phyloP scores from a whole-genome alignment of 768 basidiomycete genomes.

The Auricularia auricula-judae region DNA sequence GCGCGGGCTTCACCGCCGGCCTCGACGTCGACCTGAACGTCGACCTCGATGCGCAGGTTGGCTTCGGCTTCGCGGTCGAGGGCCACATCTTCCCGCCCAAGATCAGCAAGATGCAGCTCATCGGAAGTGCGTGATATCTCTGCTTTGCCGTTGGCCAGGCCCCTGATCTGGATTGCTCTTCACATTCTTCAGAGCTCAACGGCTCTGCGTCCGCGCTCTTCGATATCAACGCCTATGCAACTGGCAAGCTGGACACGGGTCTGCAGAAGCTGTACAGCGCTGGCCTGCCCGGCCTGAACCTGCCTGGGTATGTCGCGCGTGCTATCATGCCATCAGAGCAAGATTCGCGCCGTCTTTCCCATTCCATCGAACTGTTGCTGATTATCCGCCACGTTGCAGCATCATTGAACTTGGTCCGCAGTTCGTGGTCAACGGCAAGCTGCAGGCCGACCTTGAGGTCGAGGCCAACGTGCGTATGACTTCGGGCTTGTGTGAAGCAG shows the following conservation, averaged over 20 bases:
- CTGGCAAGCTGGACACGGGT: slow-evolving; percentile 33
- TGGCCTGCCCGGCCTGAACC: slow-evolving; percentile 37
- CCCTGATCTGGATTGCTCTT: slow-evolving; percentile 16
- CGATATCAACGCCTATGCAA: not conserved
- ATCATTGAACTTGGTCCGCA: slow-evolving; percentile 38
- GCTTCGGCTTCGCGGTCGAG: slow-evolving; percentile 17
- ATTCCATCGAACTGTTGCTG: not conserved
- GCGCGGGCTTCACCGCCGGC: not conserved
- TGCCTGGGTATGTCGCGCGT: slow-evolving; percentile 30
- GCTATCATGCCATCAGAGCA: too few species aligned
- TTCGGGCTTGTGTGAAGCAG: too few species aligned
- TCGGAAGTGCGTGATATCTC: slow-evolving; percentile 19
- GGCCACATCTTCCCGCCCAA: slow-evolving; percentile 32
- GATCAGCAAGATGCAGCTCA: slow-evolving; percentile 24
- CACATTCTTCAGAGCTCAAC: not conserved
- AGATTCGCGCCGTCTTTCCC: not conserved
- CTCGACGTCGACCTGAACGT: slow-evolving; percentile 16
- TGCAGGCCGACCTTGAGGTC: slow-evolving; percentile 25
- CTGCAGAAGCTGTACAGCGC: slow-evolving; percentile 28
- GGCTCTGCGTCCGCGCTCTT: not conserved
- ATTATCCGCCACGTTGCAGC: slow-evolving; percentile 12
- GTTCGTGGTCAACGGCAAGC: slow-evolving; percentile 31
- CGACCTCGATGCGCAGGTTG: slow-evolving; percentile 20
- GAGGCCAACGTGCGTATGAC: slow-evolving; percentile 27
- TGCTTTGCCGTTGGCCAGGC: slow-evolving; percentile 6